A percentile compares a stretch with the other conserved stretches of the same genome.
These are phyloP conservation scores for Grifola frondosa DNA, from an alignment of 1,284 basidiomycete species.

Conservation along the genomic window DNA sequence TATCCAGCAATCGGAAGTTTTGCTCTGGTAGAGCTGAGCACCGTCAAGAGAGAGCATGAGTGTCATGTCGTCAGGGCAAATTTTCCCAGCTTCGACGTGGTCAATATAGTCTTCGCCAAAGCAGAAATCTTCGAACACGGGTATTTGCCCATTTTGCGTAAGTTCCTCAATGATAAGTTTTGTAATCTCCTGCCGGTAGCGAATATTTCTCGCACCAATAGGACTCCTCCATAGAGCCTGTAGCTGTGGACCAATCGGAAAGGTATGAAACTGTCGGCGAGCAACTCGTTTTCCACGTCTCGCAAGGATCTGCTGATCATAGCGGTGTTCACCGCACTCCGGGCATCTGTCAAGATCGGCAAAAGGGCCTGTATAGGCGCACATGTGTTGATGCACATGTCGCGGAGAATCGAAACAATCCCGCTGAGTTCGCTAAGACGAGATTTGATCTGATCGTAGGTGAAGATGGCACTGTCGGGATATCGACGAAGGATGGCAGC, in stretches of 20 bases:
- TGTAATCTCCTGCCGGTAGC: slow-evolving; percentile 6
- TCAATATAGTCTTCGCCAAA: slow-evolving; percentile 17
- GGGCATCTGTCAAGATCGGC: slow-evolving; percentile 18
- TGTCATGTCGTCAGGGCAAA: slow-evolving; percentile 15
- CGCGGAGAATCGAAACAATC: slow-evolving; percentile 19
- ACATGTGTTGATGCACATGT: slow-evolving; percentile 37
- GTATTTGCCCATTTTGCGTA: no score
- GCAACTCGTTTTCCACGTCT: slow-evolving; percentile 2
- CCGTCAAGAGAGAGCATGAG: slow-evolving; percentile 29
- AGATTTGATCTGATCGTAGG: slow-evolving; percentile 19
- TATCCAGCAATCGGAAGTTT: slow-evolving; percentile 26
- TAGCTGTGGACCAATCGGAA: slow-evolving; percentile 24
- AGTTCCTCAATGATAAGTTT: no score
- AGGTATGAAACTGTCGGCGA: slow-evolving; percentile 14
- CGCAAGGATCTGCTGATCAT: no score
- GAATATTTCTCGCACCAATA: slow-evolving; percentile 10
- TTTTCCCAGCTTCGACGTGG: slow-evolving; percentile 12
- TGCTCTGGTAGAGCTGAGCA: slow-evolving; percentile 27
- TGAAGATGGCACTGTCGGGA: slow-evolving; percentile 17
- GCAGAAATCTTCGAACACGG: slow-evolving; percentile 12
- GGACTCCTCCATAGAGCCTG: slow-evolving; percentile 15
- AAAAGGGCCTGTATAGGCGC: slow-evolving; percentile 33
- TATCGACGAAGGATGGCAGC: slow-evolving; percentile 9
- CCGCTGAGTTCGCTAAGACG: slow-evolving; percentile 26
- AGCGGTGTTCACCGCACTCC: slow-evolving; percentile 11